Conservation (phyloP, 1,139 yeast species). For the Meyerozyma athensensis region DNA sequence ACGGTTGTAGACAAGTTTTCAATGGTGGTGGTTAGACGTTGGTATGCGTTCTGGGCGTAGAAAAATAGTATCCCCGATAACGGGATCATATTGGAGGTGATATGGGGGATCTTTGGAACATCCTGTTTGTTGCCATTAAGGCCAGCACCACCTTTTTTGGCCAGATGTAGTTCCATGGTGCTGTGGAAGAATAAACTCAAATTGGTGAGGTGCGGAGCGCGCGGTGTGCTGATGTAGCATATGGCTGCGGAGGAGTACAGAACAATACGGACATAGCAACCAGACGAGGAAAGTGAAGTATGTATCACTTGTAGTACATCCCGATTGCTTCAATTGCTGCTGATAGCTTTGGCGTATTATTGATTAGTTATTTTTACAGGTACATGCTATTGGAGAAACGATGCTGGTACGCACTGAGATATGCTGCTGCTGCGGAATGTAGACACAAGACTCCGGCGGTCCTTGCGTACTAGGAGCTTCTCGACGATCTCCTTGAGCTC, state of each 20-base stretch:
- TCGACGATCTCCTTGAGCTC: conserved; percentile 31
- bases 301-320: too few species aligned
- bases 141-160: not conserved
- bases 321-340: too few species aligned
- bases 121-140: not conserved
- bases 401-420: not conserved
- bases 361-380: too few species aligned
- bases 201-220: not conserved
- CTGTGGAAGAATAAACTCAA: not conserved
- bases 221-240: not conserved
- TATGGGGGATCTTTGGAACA: conserved; percentile 50
- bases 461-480: conserved; percentile 35
- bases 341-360: too few species aligned
- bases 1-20: conserved; percentile 45
- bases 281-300: too few species aligned
- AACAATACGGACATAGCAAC: not conserved
- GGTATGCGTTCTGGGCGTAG: conserved; percentile 59
- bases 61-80: conserved; percentile 54
- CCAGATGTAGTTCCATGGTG: not conserved
- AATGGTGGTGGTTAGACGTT: conserved; percentile 57
- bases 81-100: conserved; percentile 66
- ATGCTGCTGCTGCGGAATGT: not conserved
- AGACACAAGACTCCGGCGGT: conserved; percentile 9
- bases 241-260: not conserved
- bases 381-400: not conserved